Base-by-base conservation (phyloP, 129 eudicot genomes). In the Helianthus annuus region DNA sequence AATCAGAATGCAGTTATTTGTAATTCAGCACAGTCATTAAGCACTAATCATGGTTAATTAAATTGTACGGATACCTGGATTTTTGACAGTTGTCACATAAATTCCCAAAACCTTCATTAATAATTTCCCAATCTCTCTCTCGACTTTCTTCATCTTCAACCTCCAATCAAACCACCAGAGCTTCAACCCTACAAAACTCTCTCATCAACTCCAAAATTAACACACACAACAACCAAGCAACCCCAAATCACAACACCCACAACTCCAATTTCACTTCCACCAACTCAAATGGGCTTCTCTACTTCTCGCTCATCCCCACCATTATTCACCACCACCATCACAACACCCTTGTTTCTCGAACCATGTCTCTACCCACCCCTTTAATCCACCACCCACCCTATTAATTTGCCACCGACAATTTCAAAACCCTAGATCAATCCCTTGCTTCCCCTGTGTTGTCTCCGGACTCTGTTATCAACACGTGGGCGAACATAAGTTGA, bases 401-500 rank as follows among this genome's bases (percentile, higher is more conserved):
- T 5, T 56, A 19, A 19, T 19, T 73, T 1, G 2, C 64, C 70
- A 34, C 69, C 75, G 76, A 60, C 76, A 69, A 4, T 11, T 22
- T 9, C 27, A 74, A 64, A 64, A 51, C 78, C 42, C 65, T 38
- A 36, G 70, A 69, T 3, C 74, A 78, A 22, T 71, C 80, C 68
- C 83, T 80, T 34, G 83, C 77, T 8, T 78, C 82, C 68, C 83
- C 81, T 34, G 83, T 78, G 5, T 78, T 77, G 0, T 87, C 97
- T 0, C 96, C 97, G 1, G 96, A 90, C 44, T 90, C 97, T 3
- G 98, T 94, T 10, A 94, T 94, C 66, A 90, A 94, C 77, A 87
- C 98, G 4, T 94, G 98, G 97, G 77, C 22, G 17, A 24, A 19
- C 32, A 58, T 14, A 49, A 74, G 9, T 64, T 63, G 2, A 73